Evolutionary conservation across 1,284 basidiomycete genomes (phyloP), one percentile per base, ranked within the genome.

Genomic region (Cutaneotrichosporon sp.): DNA sequence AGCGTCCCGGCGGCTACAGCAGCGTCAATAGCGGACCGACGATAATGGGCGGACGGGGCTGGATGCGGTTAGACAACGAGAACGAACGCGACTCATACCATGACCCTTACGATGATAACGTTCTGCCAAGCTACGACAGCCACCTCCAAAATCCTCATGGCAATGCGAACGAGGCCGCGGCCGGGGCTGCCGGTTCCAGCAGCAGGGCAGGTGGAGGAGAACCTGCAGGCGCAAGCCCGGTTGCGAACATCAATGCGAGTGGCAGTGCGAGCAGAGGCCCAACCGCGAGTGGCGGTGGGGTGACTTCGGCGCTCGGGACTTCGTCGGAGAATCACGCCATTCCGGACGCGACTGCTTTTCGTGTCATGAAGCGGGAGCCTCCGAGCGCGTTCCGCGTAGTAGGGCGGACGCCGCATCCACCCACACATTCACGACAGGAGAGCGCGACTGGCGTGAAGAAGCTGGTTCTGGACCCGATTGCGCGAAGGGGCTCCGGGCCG

Each of bases 331-430:
- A n/a, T n/a, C n/a, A n/a, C n/a, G n/a, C n/a, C n/a, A n/a, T n/a
- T n/a, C n/a, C n/a, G n/a, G 38, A 41, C 38, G 38, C 38, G 38
- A 41, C 38, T 41, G 38, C 38, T 41, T 41, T 41, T 16, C 10
- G 38, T 10, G 38, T 26, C 38, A 7, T 19, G 38, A 24, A 14
- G 16, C 38, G 24, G 26, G 38, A 24, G 20, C n/a, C 20, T 22
- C 24, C 24, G 22, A 35, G 34, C 5, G 12, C n/a, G 4, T 14
- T 14, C 22, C 22, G 38, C 10, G 29, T 31, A 9, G 29, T 31
- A 31, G 29, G 29, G 14, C 29, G 29, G n/a, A n/a, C n/a, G n/a
- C n/a, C n/a, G n/a, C n/a, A n/a, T n/a, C n/a, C n/a, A n/a, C n/a
- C n/a, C n/a, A n/a, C n/a, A n/a, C n/a, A n/a, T n/a, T n/a, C n/a